Base-by-base conservation (phyloP, 768 basidiomycete genomes). In the Boletus speciosus region DNA sequence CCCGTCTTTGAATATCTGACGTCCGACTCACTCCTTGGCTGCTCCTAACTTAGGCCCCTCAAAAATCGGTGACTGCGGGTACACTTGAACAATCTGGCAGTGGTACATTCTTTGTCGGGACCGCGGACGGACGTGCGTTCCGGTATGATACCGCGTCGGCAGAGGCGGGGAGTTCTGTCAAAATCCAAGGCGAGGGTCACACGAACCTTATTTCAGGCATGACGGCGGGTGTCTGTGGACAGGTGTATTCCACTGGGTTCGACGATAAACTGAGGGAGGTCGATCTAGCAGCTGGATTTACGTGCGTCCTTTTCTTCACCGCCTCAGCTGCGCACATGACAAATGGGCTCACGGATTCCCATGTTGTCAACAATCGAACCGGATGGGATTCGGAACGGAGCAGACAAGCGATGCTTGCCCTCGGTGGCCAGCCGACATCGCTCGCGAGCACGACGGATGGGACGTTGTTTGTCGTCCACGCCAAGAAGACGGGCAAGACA, bases 201-300 rank as follows among this genome's bases (percentile, higher is more conserved):
- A 77, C 82, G 6, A 89, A 76, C 56, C 76, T 88, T 46, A 79
- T 97, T 19, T 78, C 84, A 0, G 85, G 79, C 0, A 70, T 97
- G 43, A 75, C 81, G 0, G 66, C 76, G 0, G 73, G 76, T 10
- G 61, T 72, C 0, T 65, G 69, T 8, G 82, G 80, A 27, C 82
- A 78, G 49, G 74, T 88, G 1, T 86, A 81, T 62, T 87, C 87
- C 21, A 73, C 83, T 15, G 94, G 90, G 12, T 93, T 82, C 64
- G 95, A 97, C 57, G 95, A 97, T 65, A 75, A 68, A 32, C 73
- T 93, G 4, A 77, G 85, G 42, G 90, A 91, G 63, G 81, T 93
- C 41, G 78, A 78, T 11, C 68, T 25, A 61, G 65, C 38, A 2
- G 23, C 38, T 34, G 72, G 72, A 19, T 70, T 54, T 52, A 66